Percentiles rank a stretch among this genome's conserved stretches.
phyloP scores from a whole-genome alignment of 2,329 filamentous ascomycete species.

The Emmonsiellopsis sp. region DNA sequence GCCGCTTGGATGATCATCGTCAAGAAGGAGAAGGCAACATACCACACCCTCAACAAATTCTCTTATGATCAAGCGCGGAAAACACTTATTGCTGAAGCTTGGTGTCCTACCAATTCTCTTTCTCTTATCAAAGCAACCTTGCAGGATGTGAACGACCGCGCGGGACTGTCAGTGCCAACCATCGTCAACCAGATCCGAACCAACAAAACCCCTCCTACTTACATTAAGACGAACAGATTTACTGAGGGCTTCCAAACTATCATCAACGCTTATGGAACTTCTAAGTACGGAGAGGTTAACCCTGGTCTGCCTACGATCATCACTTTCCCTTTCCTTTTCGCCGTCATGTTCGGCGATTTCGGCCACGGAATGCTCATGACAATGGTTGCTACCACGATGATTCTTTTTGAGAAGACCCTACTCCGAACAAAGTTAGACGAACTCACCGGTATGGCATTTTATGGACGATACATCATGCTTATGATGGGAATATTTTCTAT shows the following conservation, averaged over 20 bases:
- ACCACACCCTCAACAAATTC: conserved; percentile 89
- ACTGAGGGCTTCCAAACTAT: conserved; percentile 98
- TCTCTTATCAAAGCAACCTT: conserved; percentile 84
- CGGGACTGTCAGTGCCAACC: conserved; percentile 91
- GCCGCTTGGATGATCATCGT: conserved; percentile 97
- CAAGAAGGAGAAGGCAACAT: conserved; percentile 97
- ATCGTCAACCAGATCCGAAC: conserved; percentile 98
- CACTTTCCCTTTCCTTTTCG: conserved; percentile 98
- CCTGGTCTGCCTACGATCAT: conserved; percentile 90
- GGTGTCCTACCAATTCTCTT: conserved; percentile 89
- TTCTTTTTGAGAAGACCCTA: conserved; percentile 87
- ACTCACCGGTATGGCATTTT: conserved; percentile 96
- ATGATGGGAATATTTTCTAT: conserved; percentile 98
- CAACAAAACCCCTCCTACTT: conserved; percentile 94
- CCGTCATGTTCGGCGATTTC: conserved; percentile 99
- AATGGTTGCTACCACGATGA: conserved; percentile 76
- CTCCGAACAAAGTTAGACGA: conserved; percentile 84
- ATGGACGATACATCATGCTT: conserved; percentile 94
- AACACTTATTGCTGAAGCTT: conserved; percentile 93
- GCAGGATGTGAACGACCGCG: conserved; percentile 92
- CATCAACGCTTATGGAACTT: conserved; percentile 95
- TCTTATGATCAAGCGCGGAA: conserved; percentile 94
- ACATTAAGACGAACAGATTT: conserved; percentile 97
- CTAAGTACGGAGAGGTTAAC: conserved; percentile 96
- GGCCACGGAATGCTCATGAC: conserved; percentile 91